Evolutionary conservation across 1,139 yeast genomes (phyloP), one percentile per base, ranked within the genome.

Genomic region (Pichia kudriavzevii): DNA sequence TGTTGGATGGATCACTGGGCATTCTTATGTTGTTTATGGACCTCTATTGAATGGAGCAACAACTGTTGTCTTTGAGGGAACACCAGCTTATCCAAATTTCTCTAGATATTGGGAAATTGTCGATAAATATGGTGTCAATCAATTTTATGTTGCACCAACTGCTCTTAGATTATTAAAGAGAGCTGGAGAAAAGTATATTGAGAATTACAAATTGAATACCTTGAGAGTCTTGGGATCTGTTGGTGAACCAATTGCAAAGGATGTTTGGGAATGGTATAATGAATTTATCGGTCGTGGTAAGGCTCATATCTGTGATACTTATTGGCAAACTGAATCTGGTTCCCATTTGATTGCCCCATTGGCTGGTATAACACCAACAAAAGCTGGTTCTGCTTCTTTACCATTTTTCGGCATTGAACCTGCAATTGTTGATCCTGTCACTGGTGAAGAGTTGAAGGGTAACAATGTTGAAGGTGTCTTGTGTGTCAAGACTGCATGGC

Each of bases 211-310:
- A 48, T 66, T 83, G 52, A 67, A 73, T 36, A 69, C 85, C 3
- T 51, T 83, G 43, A 69, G 94, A 52, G 77, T 75, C 22, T 67
- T 83, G 42, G 95, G 94, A 17, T 78, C 93, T 10, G 95, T 83
- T 30, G 95, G 95, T 55, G 95, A 83, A 59, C 95, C 95, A 44
- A 83, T 83, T 59, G 93, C 94, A 23, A 84, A 88, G 28, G 95
- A 83, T 55, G 87, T 83, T 39, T 83, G 95, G 95, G 85, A 80
- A 55, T 83, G 95, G 95, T 83, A 81, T 59, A 77, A 76, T 51
- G 84, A 80, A 46, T 67, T 76, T 46, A 75, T 83, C 50, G 95
- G 94, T 49, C 70, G 81, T 50, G 74, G 72, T 30, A 69, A 79
- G 56, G 79, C 82, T 34, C 84, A 81, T 51, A 75, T 80, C 48